Percentiles rank a stretch among this genome's conserved stretches.
phyloP scores from a whole-genome alignment of 768 basidiomycete genomes.

The Tylopilus felleus region DNA sequence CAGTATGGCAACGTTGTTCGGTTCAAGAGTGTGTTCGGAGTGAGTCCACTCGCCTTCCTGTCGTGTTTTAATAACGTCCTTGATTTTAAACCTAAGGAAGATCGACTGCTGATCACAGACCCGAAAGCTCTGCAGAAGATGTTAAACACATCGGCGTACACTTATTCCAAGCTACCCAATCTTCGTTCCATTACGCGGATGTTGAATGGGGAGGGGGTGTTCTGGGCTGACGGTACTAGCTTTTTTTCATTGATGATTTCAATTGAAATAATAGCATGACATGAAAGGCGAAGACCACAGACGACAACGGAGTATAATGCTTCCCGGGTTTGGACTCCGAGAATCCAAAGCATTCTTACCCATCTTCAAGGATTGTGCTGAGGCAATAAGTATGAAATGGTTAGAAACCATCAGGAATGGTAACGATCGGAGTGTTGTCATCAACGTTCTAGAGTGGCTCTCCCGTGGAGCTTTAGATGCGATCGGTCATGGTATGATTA shows the following conservation, averaged over 20 bases:
- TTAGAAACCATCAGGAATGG: constrained; percentile 12
- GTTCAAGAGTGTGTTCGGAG: constrained; percentile 23
- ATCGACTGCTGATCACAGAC: constrained; percentile 44
- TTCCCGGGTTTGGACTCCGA: constrained; percentile 51
- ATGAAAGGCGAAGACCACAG: constrained; percentile 40
- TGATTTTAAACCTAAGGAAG: constrained; percentile 36
- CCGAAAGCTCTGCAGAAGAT: constrained; percentile 41
- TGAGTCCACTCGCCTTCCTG: background rate
- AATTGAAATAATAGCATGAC: constrained; percentile 3
- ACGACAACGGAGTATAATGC: constrained; percentile 50
- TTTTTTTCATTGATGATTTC: background rate
- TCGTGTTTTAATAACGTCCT: too few relatives aligned
- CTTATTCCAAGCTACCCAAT: constrained; percentile 36
- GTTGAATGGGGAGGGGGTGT: constrained; percentile 31
- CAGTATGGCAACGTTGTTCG: constrained; percentile 27
- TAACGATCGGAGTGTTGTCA: background rate
- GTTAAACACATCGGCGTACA: constrained; percentile 40
- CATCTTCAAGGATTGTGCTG: constrained; percentile 41
- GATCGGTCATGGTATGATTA: constrained; percentile 42
- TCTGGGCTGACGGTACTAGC: constrained; percentile 38
- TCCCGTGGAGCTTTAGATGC: constrained; percentile 47
- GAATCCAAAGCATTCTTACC: constrained; percentile 50
- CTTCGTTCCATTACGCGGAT: constrained; percentile 8
- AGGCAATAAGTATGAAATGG: constrained; percentile 18
- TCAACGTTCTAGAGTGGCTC: constrained; percentile 25